Evolutionary conservation across 768 basidiomycete genomes (phyloP).

Genomic region (Kwoniella heveanensis): DNA sequence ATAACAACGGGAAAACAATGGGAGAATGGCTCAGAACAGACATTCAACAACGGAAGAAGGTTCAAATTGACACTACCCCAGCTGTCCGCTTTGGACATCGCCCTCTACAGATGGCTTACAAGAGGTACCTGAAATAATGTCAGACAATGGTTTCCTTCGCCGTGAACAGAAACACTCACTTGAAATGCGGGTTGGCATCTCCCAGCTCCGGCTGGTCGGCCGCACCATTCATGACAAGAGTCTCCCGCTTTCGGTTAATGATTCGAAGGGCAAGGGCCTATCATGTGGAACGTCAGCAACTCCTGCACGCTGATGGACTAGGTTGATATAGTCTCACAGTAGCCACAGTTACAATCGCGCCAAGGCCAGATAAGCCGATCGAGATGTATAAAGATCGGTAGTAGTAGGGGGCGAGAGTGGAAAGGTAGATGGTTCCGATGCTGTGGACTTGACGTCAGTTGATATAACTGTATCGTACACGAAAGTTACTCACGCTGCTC

Average conservation of each 20-base stretch:
- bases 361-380: constrained; percentile 24
- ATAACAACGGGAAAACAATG: too few relatives aligned
- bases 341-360: constrained; percentile 14
- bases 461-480: too few relatives aligned
- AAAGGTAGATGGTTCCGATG: constrained; percentile 34
- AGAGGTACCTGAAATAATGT: not conserved
- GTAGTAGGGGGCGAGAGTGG: constrained; percentile 28
- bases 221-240: constrained; percentile 29
- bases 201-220: constrained; percentile 39
- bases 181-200: constrained; percentile 37
- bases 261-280: not conserved
- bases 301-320: not conserved
- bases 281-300: not conserved
- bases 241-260: constrained; percentile 21
- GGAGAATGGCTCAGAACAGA: too few relatives aligned
- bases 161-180: not conserved
- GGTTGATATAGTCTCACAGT: constrained; percentile 13
- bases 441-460: not conserved
- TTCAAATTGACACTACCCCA: too few relatives aligned
- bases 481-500: constrained; percentile 26
- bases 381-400: constrained; percentile 28
- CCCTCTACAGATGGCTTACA: not conserved
- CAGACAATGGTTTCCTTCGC: not conserved
- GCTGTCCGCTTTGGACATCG: too few relatives aligned
- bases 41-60: too few relatives aligned